Evolutionary conservation across 495 filamentous ascomycete genomes (phyloP).

Genomic region (Daldinia caldariorum): DNA sequence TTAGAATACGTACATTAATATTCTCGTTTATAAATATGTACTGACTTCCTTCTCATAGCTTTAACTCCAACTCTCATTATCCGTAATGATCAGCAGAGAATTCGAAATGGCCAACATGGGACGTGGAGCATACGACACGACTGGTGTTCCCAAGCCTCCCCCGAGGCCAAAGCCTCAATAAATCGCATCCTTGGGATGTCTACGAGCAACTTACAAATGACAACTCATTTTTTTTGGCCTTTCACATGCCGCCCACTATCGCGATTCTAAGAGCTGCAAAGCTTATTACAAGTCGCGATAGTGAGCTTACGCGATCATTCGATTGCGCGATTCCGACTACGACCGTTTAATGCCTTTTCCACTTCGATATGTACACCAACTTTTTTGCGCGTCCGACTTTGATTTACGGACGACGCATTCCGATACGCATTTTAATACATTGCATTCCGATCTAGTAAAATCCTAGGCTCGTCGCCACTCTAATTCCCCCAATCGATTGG

Average conservation of each 20-base stretch:
- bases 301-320: constrained; percentile 19
- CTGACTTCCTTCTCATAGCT: constrained; percentile 15
- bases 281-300: constrained; percentile 1
- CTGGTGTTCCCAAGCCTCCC: constrained; percentile 64
- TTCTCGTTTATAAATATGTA: constrained; percentile 15
- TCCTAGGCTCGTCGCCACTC: constrained; percentile 53
- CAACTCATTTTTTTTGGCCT: constrained; percentile 2
- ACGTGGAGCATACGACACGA: constrained; percentile 67
- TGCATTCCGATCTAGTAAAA: constrained; percentile 49
- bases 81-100: constrained; percentile 60
- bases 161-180: constrained; percentile 63
- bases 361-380: constrained; percentile 40
- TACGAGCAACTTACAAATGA: constrained; percentile 19
- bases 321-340: constrained; percentile 31
- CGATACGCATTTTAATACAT: constrained; percentile 58
- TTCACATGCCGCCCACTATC: constrained; percentile 4
- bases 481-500: constrained; percentile 51
- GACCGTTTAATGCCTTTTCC: constrained; percentile 37
- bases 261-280: neutral
- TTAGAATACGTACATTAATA: constrained; percentile 43
- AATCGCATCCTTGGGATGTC: constrained; percentile 23
- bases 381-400: constrained; percentile 43
- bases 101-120: constrained; percentile 62
- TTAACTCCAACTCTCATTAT: constrained; percentile 9
- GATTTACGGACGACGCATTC: constrained; percentile 51